These are phyloP conservation scores for Wickerhamiella sorbophila DNA, from an alignment of 805 yeast genomes.

Conservation along the genomic window DNA sequence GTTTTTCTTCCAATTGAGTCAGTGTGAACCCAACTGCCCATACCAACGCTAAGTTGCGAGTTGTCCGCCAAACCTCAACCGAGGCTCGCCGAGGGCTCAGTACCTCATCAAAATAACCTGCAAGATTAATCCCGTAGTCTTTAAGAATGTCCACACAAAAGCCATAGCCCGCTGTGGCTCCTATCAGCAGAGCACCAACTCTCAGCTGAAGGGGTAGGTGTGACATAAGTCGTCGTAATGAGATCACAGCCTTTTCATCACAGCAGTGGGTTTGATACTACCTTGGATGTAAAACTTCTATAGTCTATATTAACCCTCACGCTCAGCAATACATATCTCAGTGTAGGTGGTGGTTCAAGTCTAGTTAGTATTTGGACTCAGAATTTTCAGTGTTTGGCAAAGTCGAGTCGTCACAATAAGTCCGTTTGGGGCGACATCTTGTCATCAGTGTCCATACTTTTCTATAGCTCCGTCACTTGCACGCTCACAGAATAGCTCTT, in stretches of 20 bases:
- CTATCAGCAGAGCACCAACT: slow-evolving; percentile 10
- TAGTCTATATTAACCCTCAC: no score
- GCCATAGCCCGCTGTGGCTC: slow-evolving; percentile 9
- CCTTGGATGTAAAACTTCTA: no score
- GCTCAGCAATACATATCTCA: no score
- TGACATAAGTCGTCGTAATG: no score
- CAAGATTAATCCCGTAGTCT: slow-evolving; percentile 4
- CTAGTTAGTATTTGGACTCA: slow-evolving; percentile 10
- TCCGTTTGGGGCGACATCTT: slow-evolving; percentile 22
- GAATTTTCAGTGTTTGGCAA: slow-evolving; percentile 22
- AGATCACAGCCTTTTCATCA: no score
- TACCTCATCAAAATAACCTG: background rate
- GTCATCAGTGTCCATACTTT: slow-evolving; percentile 19
- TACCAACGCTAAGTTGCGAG: background rate
- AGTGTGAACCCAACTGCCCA: background rate
- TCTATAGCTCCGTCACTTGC: background rate
- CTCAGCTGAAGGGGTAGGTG: slow-evolving; percentile 13
- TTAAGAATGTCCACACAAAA: slow-evolving; percentile 5
- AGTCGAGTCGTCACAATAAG: slow-evolving; percentile 19
- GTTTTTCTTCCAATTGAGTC: background rate
- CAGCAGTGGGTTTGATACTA: no score
- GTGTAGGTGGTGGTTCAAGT: no score
- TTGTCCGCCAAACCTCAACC: background rate
- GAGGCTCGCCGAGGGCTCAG: background rate
- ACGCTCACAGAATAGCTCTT: no score